Evolutionary conservation across 331 rosid species (phyloP).

Genomic region (Rhamnella rubrinervis): DNA sequence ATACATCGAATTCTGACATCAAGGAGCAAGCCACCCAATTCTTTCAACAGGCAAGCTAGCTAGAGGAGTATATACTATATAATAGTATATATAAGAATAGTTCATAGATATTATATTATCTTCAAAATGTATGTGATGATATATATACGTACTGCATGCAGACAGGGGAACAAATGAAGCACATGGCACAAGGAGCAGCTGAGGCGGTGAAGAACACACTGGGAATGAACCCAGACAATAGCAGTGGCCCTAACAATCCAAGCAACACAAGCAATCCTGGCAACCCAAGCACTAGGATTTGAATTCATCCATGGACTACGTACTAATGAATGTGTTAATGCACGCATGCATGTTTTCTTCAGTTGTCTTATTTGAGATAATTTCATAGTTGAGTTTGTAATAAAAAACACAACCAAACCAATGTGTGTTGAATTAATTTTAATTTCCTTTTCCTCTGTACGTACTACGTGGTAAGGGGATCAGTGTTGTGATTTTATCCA

Average conservation of each 20-base stretch:
- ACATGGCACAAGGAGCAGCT: slow-evolving; percentile 47
- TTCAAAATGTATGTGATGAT: background rate
- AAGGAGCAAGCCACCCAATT: slow-evolving; percentile 43
- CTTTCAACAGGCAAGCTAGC: slow-evolving; percentile 45
- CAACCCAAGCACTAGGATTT: slow-evolving; percentile 25
- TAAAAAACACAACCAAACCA: no score
- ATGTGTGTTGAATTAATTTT: no score
- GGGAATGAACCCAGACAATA: slow-evolving; percentile 32
- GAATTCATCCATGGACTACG: background rate
- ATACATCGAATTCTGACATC: slow-evolving; percentile 19
- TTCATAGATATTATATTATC: background rate
- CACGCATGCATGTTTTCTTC: no score
- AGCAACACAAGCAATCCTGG: slow-evolving; percentile 4
- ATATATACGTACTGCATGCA: background rate
- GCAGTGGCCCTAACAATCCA: slow-evolving; percentile 4
- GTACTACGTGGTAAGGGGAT: no score
- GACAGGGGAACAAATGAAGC: slow-evolving; percentile 40
- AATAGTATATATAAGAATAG: background rate
- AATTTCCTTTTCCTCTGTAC: no score
- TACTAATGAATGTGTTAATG: background rate
- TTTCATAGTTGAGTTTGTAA: no score
- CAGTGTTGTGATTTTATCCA: no score
- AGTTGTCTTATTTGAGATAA: no score
- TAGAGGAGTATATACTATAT: no score
- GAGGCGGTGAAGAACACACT: slow-evolving; percentile 39